A percentile compares a stretch with the other conserved stretches of the same genome.
These are phyloP conservation scores for Umbellularia californica DNA, from an alignment of 164 flowering plant species.

Conservation along the genomic window DNA sequence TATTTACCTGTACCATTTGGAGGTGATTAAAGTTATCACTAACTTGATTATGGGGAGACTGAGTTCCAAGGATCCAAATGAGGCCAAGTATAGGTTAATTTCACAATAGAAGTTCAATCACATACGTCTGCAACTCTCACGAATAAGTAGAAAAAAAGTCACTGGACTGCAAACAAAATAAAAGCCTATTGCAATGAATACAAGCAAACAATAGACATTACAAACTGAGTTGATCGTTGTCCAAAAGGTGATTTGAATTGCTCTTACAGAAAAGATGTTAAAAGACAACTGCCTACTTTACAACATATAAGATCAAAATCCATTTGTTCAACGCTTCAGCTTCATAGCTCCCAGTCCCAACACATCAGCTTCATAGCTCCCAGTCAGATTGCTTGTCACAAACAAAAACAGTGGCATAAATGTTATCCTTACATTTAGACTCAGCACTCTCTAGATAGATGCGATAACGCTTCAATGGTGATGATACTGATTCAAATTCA, in stretches of 20 bases:
- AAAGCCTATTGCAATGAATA: conserved; percentile 2
- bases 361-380: neutral
- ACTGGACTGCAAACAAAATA: neutral
- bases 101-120: no score
- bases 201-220: neutral
- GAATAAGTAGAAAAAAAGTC: neutral
- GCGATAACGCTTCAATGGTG: no score
- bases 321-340: neutral
- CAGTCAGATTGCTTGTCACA: neutral
- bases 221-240: neutral
- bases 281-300: neutral
- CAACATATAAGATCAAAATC: conserved; percentile 2
- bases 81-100: no score
- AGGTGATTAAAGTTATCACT: no score
- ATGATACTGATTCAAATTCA: conserved; percentile 19
- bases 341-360: neutral
- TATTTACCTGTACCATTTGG: no score
- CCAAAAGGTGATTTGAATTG: neutral
- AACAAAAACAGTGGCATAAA: neutral
- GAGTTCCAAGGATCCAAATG: no score
- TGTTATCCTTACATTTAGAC: neutral
- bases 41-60: no score
- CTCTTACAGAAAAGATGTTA: neutral
- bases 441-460: no score
- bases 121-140: no score